phyloP scores from a whole-genome alignment of 768 basidiomycete species.

The Lactarius tabidus region DNA sequence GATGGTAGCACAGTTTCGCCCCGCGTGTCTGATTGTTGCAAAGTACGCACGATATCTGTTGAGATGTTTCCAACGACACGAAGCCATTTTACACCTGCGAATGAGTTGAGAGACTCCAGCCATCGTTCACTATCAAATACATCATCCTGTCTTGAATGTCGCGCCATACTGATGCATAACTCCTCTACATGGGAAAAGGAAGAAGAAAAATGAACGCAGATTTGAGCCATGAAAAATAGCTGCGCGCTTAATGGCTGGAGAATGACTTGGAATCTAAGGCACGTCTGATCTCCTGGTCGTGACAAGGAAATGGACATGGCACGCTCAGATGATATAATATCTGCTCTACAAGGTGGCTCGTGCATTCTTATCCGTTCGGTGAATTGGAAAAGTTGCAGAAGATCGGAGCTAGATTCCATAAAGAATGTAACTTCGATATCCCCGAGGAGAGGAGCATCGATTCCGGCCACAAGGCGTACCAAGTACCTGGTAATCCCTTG shows the following conservation, averaged over 20 bases:
- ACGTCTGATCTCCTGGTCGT: neutral
- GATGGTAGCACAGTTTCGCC: neutral
- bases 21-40: neutral
- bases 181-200: neutral
- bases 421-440: neutral
- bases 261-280: neutral
- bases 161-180: neutral
- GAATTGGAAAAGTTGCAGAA: neutral
- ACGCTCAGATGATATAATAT: neutral
- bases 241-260: neutral
- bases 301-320: neutral
- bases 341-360: neutral
- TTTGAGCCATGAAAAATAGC: neutral
- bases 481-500: neutral
- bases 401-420: fast-evolving
- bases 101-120: too few species aligned
- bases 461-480: neutral
- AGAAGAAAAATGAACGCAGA: neutral
- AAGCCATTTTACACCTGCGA: neutral
- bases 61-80: neutral
- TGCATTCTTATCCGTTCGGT: neutral
- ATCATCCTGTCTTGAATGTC: fast-evolving
- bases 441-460: neutral
- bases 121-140: too few species aligned
- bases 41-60: neutral